Evolutionary conservation across 2,329 filamentous ascomycete genomes (phyloP).

Genomic region (Penicillium sp.): DNA sequence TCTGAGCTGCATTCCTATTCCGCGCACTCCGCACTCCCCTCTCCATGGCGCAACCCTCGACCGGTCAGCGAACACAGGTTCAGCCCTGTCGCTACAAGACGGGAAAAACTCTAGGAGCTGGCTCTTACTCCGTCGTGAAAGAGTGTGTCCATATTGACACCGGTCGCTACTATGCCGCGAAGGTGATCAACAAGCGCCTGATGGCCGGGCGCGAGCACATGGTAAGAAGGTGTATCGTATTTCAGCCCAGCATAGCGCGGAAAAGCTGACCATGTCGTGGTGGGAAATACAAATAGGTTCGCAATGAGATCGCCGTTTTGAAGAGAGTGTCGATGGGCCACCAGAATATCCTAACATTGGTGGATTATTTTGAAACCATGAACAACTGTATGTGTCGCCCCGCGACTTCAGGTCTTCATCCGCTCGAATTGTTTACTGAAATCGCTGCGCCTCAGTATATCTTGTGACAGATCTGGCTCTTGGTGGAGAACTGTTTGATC

Average conservation of each 20-base stretch:
- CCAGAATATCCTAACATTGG: conserved; percentile 94
- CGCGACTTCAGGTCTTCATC: background rate
- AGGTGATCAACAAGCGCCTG: conserved; percentile 97
- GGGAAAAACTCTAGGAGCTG: conserved; percentile 93
- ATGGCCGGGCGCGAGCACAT: conserved; percentile 99
- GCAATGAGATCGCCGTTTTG: conserved; percentile 96
- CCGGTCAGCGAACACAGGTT: conserved; percentile 63
- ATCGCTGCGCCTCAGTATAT: conserved; percentile 64
- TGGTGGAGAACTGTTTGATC: conserved; percentile 95
- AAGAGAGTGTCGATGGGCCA: conserved; percentile 99
- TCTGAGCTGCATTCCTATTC: conserved; percentile 4
- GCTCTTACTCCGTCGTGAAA: conserved; percentile 97
- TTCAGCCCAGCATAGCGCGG: background rate
- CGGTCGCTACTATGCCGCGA: conserved; percentile 95
- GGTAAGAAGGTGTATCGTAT: conserved; percentile 58
- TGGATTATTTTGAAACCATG: conserved; percentile 99
- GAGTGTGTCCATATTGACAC: conserved; percentile 99
- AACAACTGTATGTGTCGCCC: conserved; percentile 74
- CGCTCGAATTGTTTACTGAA: conserved; percentile 18
- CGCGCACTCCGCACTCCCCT: background rate
- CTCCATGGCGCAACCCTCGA: conserved; percentile 37
- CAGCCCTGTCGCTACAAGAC: conserved; percentile 99
- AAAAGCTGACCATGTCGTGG: conserved; percentile 11
- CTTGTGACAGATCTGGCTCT: conserved; percentile 96
- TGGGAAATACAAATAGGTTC: conserved; percentile 62